phyloP scores from a whole-genome alignment of 2,329 filamentous ascomycete species.

The Calonectria pseudoturangicola region DNA sequence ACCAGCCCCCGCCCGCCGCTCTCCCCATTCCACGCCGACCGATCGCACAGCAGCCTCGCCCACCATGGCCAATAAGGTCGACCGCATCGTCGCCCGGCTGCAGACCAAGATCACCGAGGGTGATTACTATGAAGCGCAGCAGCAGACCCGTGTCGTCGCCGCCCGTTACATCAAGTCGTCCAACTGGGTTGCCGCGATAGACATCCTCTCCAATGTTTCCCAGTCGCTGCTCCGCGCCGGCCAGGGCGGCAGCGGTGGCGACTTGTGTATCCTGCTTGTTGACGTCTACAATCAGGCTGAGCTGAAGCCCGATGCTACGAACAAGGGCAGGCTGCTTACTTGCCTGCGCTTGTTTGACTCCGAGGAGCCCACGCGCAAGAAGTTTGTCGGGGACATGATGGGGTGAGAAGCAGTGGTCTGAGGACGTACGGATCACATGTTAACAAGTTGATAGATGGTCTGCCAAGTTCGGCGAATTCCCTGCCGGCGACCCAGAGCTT shows the following conservation, averaged over 20 bases:
- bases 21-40: neutral
- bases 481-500: slow-evolving; percentile 93
- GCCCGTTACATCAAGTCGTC: slow-evolving; percentile 92
- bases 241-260: slow-evolving; percentile 95
- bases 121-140: slow-evolving; percentile 98
- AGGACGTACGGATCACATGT: neutral
- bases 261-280: slow-evolving; percentile 89
- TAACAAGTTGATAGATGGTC: slow-evolving; percentile 77
- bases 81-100: slow-evolving; percentile 77
- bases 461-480: slow-evolving; percentile 87
- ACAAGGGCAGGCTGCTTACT: slow-evolving; percentile 84
- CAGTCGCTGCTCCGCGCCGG: slow-evolving; percentile 91
- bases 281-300: slow-evolving; percentile 94
- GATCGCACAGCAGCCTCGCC: slow-evolving; percentile 1
- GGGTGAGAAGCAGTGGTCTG: slow-evolving; percentile 71
- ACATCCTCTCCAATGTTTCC: slow-evolving; percentile 89
- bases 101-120: slow-evolving; percentile 92
- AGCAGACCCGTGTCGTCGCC: slow-evolving; percentile 96
- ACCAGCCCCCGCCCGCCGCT: neutral
- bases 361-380: slow-evolving; percentile 93
- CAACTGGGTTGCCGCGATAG: slow-evolving; percentile 90
- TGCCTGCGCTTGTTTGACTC: slow-evolving; percentile 87
- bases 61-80: slow-evolving; percentile 64
- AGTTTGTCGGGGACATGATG: slow-evolving; percentile 91
- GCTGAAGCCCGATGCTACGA: slow-evolving; percentile 83